Conservation (phyloP, 1,139 yeast species). For the Scheffersomyces quercinus region DNA sequence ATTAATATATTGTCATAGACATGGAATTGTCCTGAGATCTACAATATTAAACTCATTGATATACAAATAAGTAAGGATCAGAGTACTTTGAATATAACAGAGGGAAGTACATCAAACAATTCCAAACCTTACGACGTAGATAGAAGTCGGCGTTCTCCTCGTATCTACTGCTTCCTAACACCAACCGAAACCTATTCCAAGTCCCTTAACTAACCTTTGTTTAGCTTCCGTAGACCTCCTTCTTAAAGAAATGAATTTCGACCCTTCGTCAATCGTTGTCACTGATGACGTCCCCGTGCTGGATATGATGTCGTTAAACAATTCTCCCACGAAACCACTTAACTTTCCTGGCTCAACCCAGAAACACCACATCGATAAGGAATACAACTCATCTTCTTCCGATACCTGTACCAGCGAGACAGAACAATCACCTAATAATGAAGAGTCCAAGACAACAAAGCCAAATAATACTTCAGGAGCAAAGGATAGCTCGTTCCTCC, state of each 20-base stretch:
- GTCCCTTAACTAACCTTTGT: constrained; percentile 8
- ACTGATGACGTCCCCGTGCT: constrained; percentile 4
- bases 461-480: neutral
- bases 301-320: constrained; percentile 15
- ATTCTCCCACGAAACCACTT: constrained; percentile 40
- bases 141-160: neutral
- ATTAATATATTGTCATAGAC: too few species aligned
- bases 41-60: neutral
- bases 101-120: neutral
- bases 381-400: constrained; percentile 42
- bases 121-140: too few species aligned
- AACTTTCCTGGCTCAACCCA: constrained; percentile 22
- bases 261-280: constrained; percentile 9
- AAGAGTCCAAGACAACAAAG: neutral
- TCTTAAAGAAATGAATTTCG: constrained; percentile 25
- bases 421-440: constrained; percentile 6
- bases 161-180: neutral
- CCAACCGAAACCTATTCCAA: too few species aligned
- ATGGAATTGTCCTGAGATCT: too few species aligned
- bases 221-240: constrained; percentile 30
- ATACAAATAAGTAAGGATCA: neutral
- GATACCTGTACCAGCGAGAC: constrained; percentile 44
- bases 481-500: constrained; percentile 18
- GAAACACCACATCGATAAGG: constrained; percentile 15
- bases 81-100: neutral